These are phyloP conservation scores for Penicillium cosmopolitanum DNA, from an alignment of 495 filamentous ascomycete genomes.

Conservation along the genomic window DNA sequence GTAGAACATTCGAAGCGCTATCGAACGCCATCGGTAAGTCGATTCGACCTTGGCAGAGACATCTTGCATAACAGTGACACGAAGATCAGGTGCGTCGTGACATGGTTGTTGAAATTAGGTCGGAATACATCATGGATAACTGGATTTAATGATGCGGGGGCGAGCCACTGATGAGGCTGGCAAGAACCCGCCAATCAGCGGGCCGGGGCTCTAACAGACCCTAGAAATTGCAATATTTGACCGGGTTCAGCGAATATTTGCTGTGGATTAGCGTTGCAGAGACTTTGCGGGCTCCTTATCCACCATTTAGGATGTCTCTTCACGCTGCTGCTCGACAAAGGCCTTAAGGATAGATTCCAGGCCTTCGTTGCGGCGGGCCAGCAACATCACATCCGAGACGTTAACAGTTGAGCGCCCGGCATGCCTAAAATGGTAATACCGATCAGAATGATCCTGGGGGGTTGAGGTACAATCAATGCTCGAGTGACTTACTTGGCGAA, in stretches of 20 bases:
- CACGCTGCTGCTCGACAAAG: constrained; percentile 61
- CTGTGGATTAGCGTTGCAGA: neutral
- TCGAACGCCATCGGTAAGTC: neutral
- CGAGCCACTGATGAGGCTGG: neutral
- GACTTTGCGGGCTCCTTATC: neutral
- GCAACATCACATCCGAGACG: constrained; percentile 83
- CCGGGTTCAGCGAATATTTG: neutral
- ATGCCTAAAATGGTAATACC: constrained; percentile 53
- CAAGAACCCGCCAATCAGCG: constrained; percentile 9
- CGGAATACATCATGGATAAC: constrained; percentile 20
- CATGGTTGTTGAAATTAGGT: constrained; percentile 8
- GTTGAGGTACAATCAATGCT: neutral
- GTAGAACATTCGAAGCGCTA: constrained; percentile 8
- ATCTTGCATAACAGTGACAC: constrained; percentile 9
- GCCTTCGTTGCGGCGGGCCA: constrained; percentile 84
- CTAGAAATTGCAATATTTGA: too few species aligned
- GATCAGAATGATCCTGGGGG: constrained; percentile 12
- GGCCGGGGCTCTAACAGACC: neutral
- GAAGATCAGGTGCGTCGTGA: neutral
- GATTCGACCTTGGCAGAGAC: neutral
- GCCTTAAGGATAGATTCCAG: constrained; percentile 72
- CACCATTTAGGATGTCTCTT: constrained; percentile 24
- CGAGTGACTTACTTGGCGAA: constrained; percentile 67
- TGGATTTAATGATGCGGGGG: neutral
- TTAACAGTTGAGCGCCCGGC: constrained; percentile 82